A percentile compares a stretch with the other conserved stretches of the same genome.
Evolutionary conservation across 2,329 filamentous ascomycete genomes (phyloP).

Genomic region (Truncatella angustata): DNA sequence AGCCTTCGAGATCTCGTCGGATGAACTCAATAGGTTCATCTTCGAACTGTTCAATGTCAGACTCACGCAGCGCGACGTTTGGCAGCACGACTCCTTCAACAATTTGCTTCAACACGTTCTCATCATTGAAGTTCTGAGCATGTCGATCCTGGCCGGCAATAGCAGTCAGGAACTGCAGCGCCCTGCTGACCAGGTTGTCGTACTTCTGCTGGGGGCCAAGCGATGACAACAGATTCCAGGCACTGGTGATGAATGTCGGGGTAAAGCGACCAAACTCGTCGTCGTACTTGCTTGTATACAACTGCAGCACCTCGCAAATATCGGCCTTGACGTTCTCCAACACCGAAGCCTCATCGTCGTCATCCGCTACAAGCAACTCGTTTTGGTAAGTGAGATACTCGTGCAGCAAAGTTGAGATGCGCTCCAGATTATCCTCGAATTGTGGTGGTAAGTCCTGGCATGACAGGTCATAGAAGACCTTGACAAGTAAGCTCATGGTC

Average conservation of each 20-base stretch:
- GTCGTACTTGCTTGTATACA: conserved; percentile 93
- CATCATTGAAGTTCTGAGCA: conserved; percentile 80
- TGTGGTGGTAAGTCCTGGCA: conserved; percentile 93
- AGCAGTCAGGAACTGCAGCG: conserved; percentile 89
- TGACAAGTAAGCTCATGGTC: conserved; percentile 83
- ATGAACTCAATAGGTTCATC: conserved; percentile 99
- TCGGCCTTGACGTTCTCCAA: conserved; percentile 87
- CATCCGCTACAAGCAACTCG: conserved; percentile 75
- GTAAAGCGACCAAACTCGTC: conserved; percentile 85
- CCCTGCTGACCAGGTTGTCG: conserved; percentile 91
- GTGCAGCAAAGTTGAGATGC: conserved; percentile 76
- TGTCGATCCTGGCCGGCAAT: conserved; percentile 77
- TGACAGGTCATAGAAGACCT: conserved; percentile 95
- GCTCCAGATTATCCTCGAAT: conserved; percentile 83
- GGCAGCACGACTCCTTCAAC: conserved; percentile 95
- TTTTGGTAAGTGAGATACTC: conserved; percentile 94
- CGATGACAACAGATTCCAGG: conserved; percentile 86
- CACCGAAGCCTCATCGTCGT: conserved; percentile 83
- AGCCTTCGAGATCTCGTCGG: conserved; percentile 88
- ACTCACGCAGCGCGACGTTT: conserved; percentile 87
- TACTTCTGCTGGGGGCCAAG: conserved; percentile 88
- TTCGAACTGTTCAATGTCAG: conserved; percentile 93
- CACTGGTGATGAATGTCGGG: conserved; percentile 80
- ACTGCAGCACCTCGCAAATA: conserved; percentile 85
- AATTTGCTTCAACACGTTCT: conserved; percentile 76